Evolutionary conservation across 305 asterid species (phyloP), one percentile per base, ranked within the genome.

Genomic region (Solanum hybrid): DNA sequence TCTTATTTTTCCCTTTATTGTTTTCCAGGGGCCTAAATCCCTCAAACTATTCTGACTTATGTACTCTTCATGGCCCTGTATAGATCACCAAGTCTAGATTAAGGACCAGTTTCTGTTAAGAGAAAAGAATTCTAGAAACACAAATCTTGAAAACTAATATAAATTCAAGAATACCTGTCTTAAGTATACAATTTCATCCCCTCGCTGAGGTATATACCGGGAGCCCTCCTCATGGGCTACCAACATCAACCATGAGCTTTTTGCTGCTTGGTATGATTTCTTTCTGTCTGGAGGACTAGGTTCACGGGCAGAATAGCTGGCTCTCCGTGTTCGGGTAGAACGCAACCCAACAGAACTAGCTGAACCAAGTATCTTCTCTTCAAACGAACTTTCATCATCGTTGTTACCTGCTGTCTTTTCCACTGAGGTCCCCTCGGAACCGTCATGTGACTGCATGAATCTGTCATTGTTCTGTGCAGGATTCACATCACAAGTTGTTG

Each of bases 61-160:
- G 92, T 95, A 98, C 95, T 96, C 99, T 91, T 95, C 95, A 92
- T 98, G 99, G 75, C 99, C 99, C 99, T 98, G 95, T 77, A 91
- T 87, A 82, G 90, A 88, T 82, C 71, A 88, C 86, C 40, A 42
- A 36, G 37, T 46, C 89, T 82, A 36, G 73, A 90, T 38, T 80
- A 85, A 90, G 37, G 46, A 88, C 72, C n/a, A 80, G 46, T 84
- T 82, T 51, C 75, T 10, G 75, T 31, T 51, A 51, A 71, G 32
- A 71, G 87, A 51, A 14, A 31, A 56, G 31, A 51, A 51, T 51
- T 84, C 75, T 84, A 51, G 75, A 46, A 34, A 56, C 87, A 29
- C 38, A 66, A 88, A 87, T 56, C 42, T 84, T 56, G 40, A 34
- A 84, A 66, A 84, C 40, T 84, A 31, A 20, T 51, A 51, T 84